phyloP scores from a whole-genome alignment of 2,329 filamentous ascomycete genomes.

The Epichloe festucae region DNA sequence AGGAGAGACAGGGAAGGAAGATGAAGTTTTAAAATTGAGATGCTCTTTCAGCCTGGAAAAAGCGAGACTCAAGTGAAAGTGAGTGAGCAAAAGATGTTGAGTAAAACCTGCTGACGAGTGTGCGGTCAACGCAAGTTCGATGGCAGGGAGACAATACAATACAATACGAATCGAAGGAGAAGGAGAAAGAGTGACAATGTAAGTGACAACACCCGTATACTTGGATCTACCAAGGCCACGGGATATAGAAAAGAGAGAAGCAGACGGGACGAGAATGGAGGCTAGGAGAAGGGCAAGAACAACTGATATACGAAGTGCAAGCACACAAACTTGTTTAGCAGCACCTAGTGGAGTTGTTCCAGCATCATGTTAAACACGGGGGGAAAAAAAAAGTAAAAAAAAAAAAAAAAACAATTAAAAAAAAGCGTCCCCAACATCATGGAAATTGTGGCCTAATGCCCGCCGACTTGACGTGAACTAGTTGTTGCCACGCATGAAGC shows the following conservation, averaged over 20 bases:
- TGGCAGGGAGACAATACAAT: neutral
- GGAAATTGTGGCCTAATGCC: no score
- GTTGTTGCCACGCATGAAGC: no score
- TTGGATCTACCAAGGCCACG: neutral
- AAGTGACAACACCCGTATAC: neutral
- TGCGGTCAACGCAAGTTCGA: neutral
- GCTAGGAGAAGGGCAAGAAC: neutral
- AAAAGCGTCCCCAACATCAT: no score
- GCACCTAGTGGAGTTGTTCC: no score
- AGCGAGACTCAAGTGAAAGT: neutral
- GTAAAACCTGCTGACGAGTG: neutral
- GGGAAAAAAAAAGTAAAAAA: accelerated
- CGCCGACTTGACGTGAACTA: no score
- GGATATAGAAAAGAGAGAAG: neutral
- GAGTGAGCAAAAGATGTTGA: neutral
- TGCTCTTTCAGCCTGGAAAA: neutral
- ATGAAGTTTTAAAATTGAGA: neutral
- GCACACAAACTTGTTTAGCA: no score
- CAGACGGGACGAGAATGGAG: neutral
- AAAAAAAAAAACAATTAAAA: no score
- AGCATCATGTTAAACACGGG: no score
- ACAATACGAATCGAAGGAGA: neutral
- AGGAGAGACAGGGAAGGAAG: neutral
- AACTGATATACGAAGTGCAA: neutral
- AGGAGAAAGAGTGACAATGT: neutral